phyloP scores from a whole-genome alignment of 805 yeast species.

The Candida nanaspora region DNA sequence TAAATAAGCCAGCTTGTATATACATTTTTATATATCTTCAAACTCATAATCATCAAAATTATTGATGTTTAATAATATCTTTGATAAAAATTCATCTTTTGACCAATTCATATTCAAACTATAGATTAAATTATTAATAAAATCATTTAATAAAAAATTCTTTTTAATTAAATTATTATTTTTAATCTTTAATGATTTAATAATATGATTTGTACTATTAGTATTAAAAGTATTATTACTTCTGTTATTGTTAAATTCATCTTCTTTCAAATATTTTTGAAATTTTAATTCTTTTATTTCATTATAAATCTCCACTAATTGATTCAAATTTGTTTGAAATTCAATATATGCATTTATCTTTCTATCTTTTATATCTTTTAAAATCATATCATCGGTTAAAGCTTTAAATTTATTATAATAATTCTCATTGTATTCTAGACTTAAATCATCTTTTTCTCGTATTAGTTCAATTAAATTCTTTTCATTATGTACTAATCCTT shows the following conservation, averaged over 20 bases:
- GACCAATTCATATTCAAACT: conserved; percentile 25
- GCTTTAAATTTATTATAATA: neutral
- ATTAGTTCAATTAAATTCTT: conserved; percentile 1
- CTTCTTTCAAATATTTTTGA: conserved; percentile 8
- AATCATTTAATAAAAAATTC: conserved; percentile 18
- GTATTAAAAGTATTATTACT: no score
- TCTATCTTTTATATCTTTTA: neutral
- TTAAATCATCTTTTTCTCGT: conserved; percentile 2
- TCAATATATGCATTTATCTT: neutral
- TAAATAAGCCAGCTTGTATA: no score
- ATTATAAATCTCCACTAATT: neutral
- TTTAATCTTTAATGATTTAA: neutral
- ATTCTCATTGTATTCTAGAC: conserved; percentile 1
- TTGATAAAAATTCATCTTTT: conserved; percentile 20
- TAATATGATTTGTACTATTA: conserved; percentile 1
- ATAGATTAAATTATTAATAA: conserved; percentile 25
- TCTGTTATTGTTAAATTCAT: conserved; percentile 4
- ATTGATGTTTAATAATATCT: conserved; percentile 23
- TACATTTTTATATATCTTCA: conserved; percentile 4
- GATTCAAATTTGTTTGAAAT: neutral
- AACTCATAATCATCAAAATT: conserved; percentile 21
- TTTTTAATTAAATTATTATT: conserved; percentile 8
- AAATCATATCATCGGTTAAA: neutral
- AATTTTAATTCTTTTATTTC: conserved; percentile 7
- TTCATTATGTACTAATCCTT: conserved; percentile 1